Base-by-base conservation (phyloP, 257 asterid genomes). In the Scutellaria barbata region DNA sequence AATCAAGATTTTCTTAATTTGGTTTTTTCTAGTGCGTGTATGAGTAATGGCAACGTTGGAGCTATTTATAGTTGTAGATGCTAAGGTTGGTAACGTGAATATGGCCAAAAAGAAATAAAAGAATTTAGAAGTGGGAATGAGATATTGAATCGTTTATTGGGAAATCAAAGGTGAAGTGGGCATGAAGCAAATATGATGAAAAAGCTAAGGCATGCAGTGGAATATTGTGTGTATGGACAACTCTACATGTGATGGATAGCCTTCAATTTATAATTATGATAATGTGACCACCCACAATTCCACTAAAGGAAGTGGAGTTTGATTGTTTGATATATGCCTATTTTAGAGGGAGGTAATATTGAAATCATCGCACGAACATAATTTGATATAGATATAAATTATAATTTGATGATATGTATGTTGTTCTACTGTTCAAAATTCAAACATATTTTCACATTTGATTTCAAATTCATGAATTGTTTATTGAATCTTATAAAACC, bases 11-110 rank as follows among this genome's bases (percentile, higher is more conserved):
- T 71, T 4, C 20, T 46, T 60, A 41, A 20, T 25, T 67, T 45
- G 55, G 6, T 25, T 57, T 1, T 57, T 1, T 47, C 20, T 40
- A 40, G 9, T 11, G 50, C 64, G 22, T 73, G 61, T 71, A 18
- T 52, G 66, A 22, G 72, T 60, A 68, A 3, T 50, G 39, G 60
- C n/a, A 57, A 74, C n/a, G 76, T 25, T 50, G 60, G 51, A 12
- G 62, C 73, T 84, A 87, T 87, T 87, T 89, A 87, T 89, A 87
- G 92, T 8, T 46, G 88, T 18, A 35, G 43, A 53, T 62, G 72
- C 10, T 46, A 10, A 14, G 71, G 65, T 69, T 57, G 85, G 82
- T 53, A 56, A 58, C 67, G 46, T 72, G 75, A 66, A 14, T 54
- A 50, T 45, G 64, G 72, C 33, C 50, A 67, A 74, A 69, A 53